phyloP scores from a whole-genome alignment of 2,329 filamentous ascomycete species.

The Phoma sp. region DNA sequence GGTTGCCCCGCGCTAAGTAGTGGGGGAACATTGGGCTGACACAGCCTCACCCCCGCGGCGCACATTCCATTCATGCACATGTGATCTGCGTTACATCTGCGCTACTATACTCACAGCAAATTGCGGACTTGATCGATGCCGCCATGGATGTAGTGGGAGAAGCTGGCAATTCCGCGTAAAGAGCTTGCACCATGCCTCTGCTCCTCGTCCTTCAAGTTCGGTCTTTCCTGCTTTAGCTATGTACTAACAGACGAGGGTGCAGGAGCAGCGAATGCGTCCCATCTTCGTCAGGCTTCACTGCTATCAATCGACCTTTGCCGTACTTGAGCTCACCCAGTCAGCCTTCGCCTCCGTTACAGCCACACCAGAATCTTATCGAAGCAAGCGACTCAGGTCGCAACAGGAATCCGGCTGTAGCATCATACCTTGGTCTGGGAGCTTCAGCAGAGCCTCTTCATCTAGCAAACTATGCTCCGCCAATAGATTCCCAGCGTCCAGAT shows the following conservation, averaged over 20 bases:
- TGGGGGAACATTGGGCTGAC: slow-evolving; percentile 12
- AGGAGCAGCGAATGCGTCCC: neutral
- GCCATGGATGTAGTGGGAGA: slow-evolving; percentile 5
- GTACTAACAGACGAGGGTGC: slow-evolving; percentile 3
- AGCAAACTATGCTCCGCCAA: slow-evolving; percentile 17
- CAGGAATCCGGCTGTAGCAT: slow-evolving; percentile 35
- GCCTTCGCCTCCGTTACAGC: slow-evolving; percentile 8
- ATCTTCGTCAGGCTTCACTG: slow-evolving; percentile 30
- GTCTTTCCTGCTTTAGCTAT: neutral
- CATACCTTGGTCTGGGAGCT: slow-evolving; percentile 35
- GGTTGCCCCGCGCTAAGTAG: slow-evolving; percentile 24
- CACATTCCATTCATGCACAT: neutral
- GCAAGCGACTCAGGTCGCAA: slow-evolving; percentile 1
- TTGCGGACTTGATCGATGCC: too few species aligned
- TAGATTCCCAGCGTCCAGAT: too few species aligned
- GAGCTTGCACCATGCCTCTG: slow-evolving; percentile 13
- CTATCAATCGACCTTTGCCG: slow-evolving; percentile 28
- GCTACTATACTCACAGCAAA: too few species aligned
- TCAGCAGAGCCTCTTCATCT: slow-evolving; percentile 26
- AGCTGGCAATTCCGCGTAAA: slow-evolving; percentile 32
- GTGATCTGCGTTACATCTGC: neutral
- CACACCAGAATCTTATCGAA: slow-evolving; percentile 5
- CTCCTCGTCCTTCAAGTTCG: slow-evolving; percentile 11
- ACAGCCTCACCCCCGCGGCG: neutral
- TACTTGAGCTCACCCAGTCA: slow-evolving; percentile 19